Evolutionary conservation across 176 grass and related monocot species (phyloP).

Genomic region (Aegilops umbellulata): DNA sequence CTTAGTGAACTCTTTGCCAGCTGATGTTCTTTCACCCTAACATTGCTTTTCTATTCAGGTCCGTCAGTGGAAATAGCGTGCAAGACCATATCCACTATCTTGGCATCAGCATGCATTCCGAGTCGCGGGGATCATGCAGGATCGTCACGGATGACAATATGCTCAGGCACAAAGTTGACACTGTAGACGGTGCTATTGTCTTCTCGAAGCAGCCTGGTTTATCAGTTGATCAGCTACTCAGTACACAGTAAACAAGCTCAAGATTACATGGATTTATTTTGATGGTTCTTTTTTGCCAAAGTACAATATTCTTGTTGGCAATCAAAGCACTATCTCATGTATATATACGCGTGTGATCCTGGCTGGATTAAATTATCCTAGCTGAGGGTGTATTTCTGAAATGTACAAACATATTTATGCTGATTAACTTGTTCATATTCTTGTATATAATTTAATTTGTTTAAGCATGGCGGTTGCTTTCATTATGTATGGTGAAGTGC

Average conservation of each 20-base stretch:
- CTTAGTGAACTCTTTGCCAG: not conserved
- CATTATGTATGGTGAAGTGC: not conserved
- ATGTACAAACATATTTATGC: not conserved
- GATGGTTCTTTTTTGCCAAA: not conserved
- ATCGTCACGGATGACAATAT: conserved; percentile 46
- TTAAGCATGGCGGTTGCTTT: not conserved
- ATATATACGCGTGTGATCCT: conserved; percentile 1
- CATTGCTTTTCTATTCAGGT: conserved; percentile 37
- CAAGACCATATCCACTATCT: conserved; percentile 67
- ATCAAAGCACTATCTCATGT: not conserved
- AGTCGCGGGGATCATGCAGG: conserved; percentile 58
- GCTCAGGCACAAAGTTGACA: conserved; percentile 38
- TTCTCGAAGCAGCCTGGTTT: conserved; percentile 45
- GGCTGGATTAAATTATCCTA: conserved; percentile 6
- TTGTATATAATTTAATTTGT: conserved; percentile 21
- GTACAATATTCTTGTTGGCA: not conserved
- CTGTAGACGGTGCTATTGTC: conserved; percentile 33
- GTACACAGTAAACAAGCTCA: conserved; percentile 27
- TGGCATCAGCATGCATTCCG: conserved; percentile 57
- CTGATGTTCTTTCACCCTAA: not conserved
- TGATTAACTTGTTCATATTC: not conserved
- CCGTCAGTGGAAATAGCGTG: conserved; percentile 71
- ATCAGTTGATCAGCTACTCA: conserved; percentile 25
- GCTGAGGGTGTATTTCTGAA: not conserved
- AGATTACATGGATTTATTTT: not conserved